phyloP scores from a whole-genome alignment of 768 basidiomycete genomes.

The Termitomyces sp. region DNA sequence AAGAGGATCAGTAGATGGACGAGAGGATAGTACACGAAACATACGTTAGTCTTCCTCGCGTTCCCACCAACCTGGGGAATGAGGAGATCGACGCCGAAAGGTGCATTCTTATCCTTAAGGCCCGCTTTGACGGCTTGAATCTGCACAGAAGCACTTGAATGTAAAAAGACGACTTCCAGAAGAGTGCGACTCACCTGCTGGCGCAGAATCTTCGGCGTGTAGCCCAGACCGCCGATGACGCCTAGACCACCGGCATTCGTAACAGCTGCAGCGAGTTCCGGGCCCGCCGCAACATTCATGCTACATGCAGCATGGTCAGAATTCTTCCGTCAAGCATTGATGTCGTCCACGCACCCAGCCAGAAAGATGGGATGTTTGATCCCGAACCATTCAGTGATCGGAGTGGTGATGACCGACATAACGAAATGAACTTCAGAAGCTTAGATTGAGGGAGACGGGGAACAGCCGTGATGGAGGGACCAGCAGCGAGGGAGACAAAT shows the following conservation, averaged over 20 bases:
- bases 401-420: constrained; percentile 72
- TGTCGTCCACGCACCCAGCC: constrained; percentile 50
- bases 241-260: constrained; percentile 93
- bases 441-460: neutral
- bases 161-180: neutral
- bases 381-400: constrained; percentile 85
- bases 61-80: constrained; percentile 83
- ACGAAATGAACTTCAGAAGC: constrained; percentile 9
- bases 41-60: constrained; percentile 88
- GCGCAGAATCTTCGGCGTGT: constrained; percentile 77
- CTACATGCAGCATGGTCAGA: constrained; percentile 24
- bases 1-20: neutral
- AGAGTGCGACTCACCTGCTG: constrained; percentile 53
- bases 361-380: constrained; percentile 88
- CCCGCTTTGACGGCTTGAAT: constrained; percentile 70
- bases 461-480: neutral
- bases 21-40: constrained; percentile 6
- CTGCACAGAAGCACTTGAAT: constrained; percentile 30
- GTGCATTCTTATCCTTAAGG: constrained; percentile 68
- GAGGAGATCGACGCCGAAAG: constrained; percentile 91
- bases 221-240: constrained; percentile 88
- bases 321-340: neutral
- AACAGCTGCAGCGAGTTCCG: constrained; percentile 90
- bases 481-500: neutral
- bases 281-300: constrained; percentile 44